Conservation (phyloP, 352 stramenopile genomes). For the Thraustotheca clavata region DNA sequence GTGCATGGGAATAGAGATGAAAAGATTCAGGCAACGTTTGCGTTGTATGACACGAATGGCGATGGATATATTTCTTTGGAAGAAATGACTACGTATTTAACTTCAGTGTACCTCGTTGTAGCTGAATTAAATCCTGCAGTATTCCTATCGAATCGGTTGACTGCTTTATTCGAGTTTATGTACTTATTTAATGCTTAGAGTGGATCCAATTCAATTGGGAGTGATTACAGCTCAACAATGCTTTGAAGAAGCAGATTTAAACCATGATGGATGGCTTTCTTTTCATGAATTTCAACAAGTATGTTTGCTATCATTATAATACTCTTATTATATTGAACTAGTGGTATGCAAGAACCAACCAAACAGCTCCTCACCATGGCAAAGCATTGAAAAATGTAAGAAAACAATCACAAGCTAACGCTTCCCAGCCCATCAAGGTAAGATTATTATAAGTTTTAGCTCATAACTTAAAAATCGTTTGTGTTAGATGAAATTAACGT, state of each 20-base stretch:
- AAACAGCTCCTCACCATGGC: constrained; percentile 36
- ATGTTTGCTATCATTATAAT: neutral
- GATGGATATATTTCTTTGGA: constrained; percentile 76
- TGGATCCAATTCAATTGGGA: constrained; percentile 19
- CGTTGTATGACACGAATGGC: constrained; percentile 69
- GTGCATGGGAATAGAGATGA: constrained; percentile 62
- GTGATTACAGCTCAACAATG: constrained; percentile 23
- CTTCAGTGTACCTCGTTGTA: constrained; percentile 62
- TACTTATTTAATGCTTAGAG: constrained; percentile 36
- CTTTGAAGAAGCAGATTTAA: constrained; percentile 27
- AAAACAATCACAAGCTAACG: constrained; percentile 46
- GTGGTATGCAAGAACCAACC: constrained; percentile 48
- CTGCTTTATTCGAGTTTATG: neutral
- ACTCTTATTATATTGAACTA: constrained; percentile 11
- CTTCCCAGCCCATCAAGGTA: constrained; percentile 61
- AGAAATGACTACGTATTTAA: constrained; percentile 77
- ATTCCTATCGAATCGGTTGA: constrained; percentile 28
- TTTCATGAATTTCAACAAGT: constrained; percentile 33
- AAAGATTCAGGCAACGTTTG: constrained; percentile 72
- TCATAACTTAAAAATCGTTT: neutral
- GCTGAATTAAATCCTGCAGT: constrained; percentile 37
- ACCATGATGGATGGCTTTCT: constrained; percentile 24
- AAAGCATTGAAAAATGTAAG: neutral
- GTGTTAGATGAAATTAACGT: constrained; percentile 37
- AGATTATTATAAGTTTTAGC: neutral